Evolutionary conservation across 164 flowering plant species (phyloP).

Genomic region (Warburgia ugandensis): DNA sequence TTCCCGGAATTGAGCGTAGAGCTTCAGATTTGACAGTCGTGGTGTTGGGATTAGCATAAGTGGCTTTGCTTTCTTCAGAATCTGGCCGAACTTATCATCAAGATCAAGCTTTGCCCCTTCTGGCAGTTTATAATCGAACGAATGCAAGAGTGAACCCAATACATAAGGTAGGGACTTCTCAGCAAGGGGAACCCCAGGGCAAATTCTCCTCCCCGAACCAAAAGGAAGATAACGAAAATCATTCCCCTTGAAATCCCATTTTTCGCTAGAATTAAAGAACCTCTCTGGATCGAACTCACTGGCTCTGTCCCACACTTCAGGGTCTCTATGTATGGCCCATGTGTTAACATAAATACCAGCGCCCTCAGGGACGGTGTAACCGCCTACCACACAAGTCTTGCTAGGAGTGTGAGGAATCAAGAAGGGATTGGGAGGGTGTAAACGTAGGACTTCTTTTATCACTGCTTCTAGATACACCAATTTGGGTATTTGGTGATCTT

Average conservation of each 20-base stretch:
- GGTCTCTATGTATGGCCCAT: too few species aligned
- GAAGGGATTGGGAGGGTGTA: slow-evolving; percentile 39
- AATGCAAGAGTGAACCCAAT: slow-evolving; percentile 49
- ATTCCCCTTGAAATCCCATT: slow-evolving; percentile 43
- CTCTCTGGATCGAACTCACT: slow-evolving; percentile 18
- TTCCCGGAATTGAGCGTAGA: too few species aligned
- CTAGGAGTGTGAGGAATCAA: slow-evolving; percentile 54
- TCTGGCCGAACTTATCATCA: slow-evolving; percentile 56
- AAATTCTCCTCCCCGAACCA: slow-evolving; percentile 68
- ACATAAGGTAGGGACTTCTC: slow-evolving; percentile 47
- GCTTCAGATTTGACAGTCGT: slow-evolving; percentile 29
- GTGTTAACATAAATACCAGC: slow-evolving; percentile 49
- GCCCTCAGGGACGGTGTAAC: slow-evolving; percentile 49
- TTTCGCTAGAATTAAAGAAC: slow-evolving; percentile 22
- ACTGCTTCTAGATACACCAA: slow-evolving; percentile 30
- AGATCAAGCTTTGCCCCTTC: slow-evolving; percentile 34
- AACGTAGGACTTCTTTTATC: slow-evolving; percentile 35
- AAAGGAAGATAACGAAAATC: too few species aligned
- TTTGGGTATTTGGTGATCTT: slow-evolving; percentile 33
- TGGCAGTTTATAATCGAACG: slow-evolving; percentile 48
- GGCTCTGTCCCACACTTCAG: too few species aligned
- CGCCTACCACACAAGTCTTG: slow-evolving; percentile 32
- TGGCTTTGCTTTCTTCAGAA: slow-evolving; percentile 40
- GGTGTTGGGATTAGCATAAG: slow-evolving; percentile 45
- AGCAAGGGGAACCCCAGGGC: slow-evolving; percentile 60